These are phyloP conservation scores for Spiromastix sp. DNA, from an alignment of 2,329 filamentous ascomycete genomes.

Conservation along the genomic window DNA sequence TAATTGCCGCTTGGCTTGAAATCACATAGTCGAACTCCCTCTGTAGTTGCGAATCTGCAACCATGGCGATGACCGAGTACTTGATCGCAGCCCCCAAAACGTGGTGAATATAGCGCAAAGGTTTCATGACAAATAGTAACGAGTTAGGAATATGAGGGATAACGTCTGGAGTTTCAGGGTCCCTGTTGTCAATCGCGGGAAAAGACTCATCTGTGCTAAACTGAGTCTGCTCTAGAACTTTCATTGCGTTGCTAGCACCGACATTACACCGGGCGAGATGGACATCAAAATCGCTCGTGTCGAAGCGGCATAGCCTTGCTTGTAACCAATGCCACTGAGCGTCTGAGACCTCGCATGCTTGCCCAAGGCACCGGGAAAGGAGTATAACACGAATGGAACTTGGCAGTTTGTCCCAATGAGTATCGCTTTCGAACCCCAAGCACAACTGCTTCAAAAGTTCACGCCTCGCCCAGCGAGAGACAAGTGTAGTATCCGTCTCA, in stretches of 20 bases:
- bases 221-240: constrained; percentile 22
- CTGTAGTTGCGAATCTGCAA: constrained; percentile 44
- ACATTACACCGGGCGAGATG: constrained; percentile 41
- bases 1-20: constrained; percentile 20
- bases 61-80: constrained; percentile 39
- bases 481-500: constrained; percentile 27
- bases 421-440: constrained; percentile 40
- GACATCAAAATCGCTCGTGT: constrained; percentile 27
- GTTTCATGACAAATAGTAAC: constrained; percentile 20
- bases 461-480: constrained; percentile 31
- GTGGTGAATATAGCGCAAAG: constrained; percentile 34
- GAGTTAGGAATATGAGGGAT: constrained; percentile 21
- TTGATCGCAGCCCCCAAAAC: constrained; percentile 35
- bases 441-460: constrained; percentile 39
- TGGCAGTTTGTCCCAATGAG: constrained; percentile 42
- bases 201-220: constrained; percentile 19
- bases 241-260: constrained; percentile 29
- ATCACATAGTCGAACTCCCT: constrained; percentile 40
- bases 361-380: constrained; percentile 36
- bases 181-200: constrained; percentile 11
- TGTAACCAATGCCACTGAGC: constrained; percentile 36
- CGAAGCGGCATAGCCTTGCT: constrained; percentile 26
- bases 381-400: constrained; percentile 36
- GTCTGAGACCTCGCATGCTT: constrained; percentile 30
- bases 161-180: constrained; percentile 17